phyloP scores from a whole-genome alignment of 352 stramenopile genomes.

The Pythium dissotocum region DNA sequence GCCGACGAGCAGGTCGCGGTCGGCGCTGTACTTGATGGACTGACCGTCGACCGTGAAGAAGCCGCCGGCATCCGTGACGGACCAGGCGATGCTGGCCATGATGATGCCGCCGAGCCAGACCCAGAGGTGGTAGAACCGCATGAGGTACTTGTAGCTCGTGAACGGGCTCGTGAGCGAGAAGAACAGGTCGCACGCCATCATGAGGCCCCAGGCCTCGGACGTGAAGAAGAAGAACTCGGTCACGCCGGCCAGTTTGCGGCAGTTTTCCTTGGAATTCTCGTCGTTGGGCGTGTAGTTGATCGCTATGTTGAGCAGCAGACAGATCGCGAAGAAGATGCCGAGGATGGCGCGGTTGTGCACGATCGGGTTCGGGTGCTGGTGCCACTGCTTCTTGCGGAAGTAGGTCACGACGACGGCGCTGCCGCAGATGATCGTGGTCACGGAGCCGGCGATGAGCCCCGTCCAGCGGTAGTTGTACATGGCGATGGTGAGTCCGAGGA shows the following conservation, averaged over 20 bases:
- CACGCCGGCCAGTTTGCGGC: conserved; percentile 71
- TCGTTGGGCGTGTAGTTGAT: conserved; percentile 74
- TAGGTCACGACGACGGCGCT: conserved; percentile 88
- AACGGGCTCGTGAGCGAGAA: conserved; percentile 88
- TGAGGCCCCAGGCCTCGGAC: conserved; percentile 82
- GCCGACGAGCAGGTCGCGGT: conserved; percentile 67
- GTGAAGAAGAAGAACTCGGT: conserved; percentile 92
- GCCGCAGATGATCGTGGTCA: conserved; percentile 87
- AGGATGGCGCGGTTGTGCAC: conserved; percentile 84
- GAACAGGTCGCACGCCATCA: conserved; percentile 89
- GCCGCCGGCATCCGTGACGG: conserved; percentile 61
- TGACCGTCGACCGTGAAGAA: conserved; percentile 87
- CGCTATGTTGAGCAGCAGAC: conserved; percentile 80
- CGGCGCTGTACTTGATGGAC: conserved; percentile 73
- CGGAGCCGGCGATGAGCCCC: conserved; percentile 82
- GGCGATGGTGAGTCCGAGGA: conserved; percentile 80
- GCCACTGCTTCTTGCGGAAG: conserved; percentile 86
- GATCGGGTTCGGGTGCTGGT: conserved; percentile 89
- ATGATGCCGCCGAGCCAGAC: conserved; percentile 81
- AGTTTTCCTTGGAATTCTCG: conserved; percentile 46
- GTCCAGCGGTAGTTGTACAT: conserved; percentile 90
- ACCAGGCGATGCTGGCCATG: conserved; percentile 79
- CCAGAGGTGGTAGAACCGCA: conserved; percentile 89
- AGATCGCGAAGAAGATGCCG: conserved; percentile 85
- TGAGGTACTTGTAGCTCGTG: conserved; percentile 89